A percentile compares a stretch with the other conserved stretches of the same genome.
Evolutionary conservation across 208 protist genomes (phyloP).

Genomic region (Trypanosomatidae sp.): DNA sequence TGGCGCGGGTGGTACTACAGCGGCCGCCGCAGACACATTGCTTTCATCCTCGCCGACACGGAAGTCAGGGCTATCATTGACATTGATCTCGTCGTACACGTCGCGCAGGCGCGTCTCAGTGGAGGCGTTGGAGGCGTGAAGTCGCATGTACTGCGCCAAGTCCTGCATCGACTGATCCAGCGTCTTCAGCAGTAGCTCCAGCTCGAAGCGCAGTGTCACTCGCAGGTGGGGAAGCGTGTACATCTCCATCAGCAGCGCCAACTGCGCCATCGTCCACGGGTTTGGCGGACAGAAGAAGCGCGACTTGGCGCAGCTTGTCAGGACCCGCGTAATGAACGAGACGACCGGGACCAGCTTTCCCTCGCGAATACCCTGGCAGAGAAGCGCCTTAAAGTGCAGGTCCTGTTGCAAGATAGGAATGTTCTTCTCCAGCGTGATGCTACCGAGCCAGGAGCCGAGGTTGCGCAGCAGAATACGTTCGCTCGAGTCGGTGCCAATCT

Average conservation of each 20-base stretch:
- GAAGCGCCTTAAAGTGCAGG: slow-evolving; percentile 95
- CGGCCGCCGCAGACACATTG: slow-evolving; percentile 15
- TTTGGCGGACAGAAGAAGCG: slow-evolving; percentile 97
- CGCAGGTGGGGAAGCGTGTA: slow-evolving; percentile 96
- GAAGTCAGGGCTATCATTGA: slow-evolving; percentile 78
- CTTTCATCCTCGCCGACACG: slow-evolving; percentile 51
- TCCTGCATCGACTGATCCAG: slow-evolving; percentile 67
- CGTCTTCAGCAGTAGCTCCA: slow-evolving; percentile 88
- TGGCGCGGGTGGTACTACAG: slow-evolving; percentile 14
- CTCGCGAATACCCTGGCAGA: slow-evolving; percentile 95
- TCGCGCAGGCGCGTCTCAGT: slow-evolving; percentile 50
- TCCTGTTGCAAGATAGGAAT: slow-evolving; percentile 96
- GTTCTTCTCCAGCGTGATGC: slow-evolving; percentile 97
- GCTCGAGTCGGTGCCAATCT: slow-evolving; percentile 86
- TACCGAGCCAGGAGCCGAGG: slow-evolving; percentile 97
- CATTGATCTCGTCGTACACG: slow-evolving; percentile 66
- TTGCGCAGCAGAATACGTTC: slow-evolving; percentile 98
- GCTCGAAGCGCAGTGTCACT: slow-evolving; percentile 98
- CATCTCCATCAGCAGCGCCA: slow-evolving; percentile 95
- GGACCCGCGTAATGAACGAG: slow-evolving; percentile 96
- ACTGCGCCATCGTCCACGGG: slow-evolving; percentile 97
- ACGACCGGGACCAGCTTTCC: slow-evolving; percentile 95
- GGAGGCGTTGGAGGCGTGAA: slow-evolving; percentile 34
- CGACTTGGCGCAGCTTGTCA: slow-evolving; percentile 84
- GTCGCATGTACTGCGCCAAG: slow-evolving; percentile 53